Evolutionary conservation across 441 rosid species (phyloP), one percentile per base, ranked within the genome.

Genomic region (Eutrema salsugineum): DNA sequence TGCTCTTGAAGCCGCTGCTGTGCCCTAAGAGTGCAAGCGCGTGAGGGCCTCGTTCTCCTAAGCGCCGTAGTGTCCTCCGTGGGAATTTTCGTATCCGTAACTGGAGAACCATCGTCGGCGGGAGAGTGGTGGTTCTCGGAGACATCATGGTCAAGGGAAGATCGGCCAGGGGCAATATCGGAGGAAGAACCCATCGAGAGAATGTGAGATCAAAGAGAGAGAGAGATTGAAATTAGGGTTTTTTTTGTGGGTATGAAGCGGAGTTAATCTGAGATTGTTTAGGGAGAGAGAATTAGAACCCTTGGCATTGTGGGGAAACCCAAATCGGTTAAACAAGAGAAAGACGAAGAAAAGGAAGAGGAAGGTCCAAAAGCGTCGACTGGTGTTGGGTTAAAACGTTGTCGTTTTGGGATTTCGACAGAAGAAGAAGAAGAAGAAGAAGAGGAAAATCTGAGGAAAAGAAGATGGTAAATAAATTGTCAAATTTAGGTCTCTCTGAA

Each of bases 11-110:
- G 83, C 12, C 94, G 77, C 68, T 86, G 88, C 27, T 90, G 84
- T 1, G 99, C 85, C 59, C 98, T 87, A 12, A 95, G 55, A 19
- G 99, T 90, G 71, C 99, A 95, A 11, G 99, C 97, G 40, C 99
- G 97, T 5, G 98, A 85, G 14, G 98, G 98, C 12, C 98, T 86
- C 35, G 83, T 89, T 61, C 95, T 91, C 80, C 95, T 79, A 11
- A 71, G 64, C 44, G 54, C 3, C 1, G 28, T 24, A 15, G 73
- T 51, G 17, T 75, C 78, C 57, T 67, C 73, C 63, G 80, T 63
- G 28, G 80, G 63, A 22, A 81, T 71, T 22, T 76, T 79, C 11
- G 76, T 48, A 0, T 75, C 71, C 0, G 44, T 0, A 11, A 68
- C 65, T 1, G 73, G 63, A 2, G 79, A 56, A 3, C 0, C 4